phyloP scores from a whole-genome alignment of 73 alveolate genomes.

The Tetrahymena borealis region DNA sequence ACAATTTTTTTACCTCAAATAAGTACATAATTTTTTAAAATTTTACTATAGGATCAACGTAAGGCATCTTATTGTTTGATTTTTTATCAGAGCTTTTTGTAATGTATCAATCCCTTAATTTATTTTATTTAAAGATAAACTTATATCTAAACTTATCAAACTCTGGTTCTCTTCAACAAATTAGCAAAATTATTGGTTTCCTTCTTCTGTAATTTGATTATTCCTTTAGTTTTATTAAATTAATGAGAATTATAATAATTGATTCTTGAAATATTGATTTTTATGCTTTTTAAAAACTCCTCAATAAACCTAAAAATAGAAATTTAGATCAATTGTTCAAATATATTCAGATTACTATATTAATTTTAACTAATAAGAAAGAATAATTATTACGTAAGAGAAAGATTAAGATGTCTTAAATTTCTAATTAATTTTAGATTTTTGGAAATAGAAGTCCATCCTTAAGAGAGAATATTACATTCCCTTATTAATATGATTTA shows the following conservation, averaged over 20 bases:
- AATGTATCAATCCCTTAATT: not conserved
- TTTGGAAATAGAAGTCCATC: not conserved
- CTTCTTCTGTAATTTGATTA: not conserved
- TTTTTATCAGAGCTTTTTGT: not conserved
- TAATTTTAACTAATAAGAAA: not conserved
- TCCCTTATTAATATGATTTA: not conserved
- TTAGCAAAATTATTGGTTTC: not conserved
- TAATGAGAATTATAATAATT: too few species aligned
- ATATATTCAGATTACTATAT: too few species aligned
- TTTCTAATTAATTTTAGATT: not conserved
- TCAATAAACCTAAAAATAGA: too few species aligned
- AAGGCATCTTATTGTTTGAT: not conserved
- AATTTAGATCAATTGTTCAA: too few species aligned
- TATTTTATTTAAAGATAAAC: not conserved
- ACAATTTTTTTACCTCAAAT: not conserved
- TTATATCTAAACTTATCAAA: not conserved
- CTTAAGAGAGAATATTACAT: not conserved
- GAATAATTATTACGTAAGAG: not conserved
- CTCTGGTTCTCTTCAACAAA: not conserved
- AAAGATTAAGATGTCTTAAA: not conserved
- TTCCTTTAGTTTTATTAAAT: not conserved
- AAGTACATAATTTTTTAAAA: not conserved
- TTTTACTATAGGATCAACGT: not conserved
- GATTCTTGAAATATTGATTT: too few species aligned
- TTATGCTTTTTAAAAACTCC: too few species aligned